Evolutionary conservation across 352 stramenopile genomes (phyloP).

Genomic region (Elongisporangium anandrum): DNA sequence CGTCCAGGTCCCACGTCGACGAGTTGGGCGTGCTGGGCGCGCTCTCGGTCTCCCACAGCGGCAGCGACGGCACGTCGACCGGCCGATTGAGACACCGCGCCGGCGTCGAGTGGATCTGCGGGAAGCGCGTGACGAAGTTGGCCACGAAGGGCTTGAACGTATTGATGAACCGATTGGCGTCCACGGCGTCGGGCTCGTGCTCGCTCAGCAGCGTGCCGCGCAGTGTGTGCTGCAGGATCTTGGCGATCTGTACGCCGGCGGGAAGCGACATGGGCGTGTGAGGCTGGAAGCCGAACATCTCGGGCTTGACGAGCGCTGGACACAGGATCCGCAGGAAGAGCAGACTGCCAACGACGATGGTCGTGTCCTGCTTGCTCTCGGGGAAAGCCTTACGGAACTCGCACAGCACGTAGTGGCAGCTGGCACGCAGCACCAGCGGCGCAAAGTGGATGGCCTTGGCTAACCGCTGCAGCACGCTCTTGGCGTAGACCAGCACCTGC

Average conservation of each 20-base stretch:
- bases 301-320: conserved; percentile 76
- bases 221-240: conserved; percentile 75
- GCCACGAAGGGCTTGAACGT: conserved; percentile 60
- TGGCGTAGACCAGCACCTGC: conserved; percentile 50
- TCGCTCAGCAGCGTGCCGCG: conserved; percentile 49
- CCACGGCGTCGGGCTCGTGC: conserved; percentile 32
- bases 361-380: conserved; percentile 44
- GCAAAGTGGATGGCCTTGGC: conserved; percentile 69
- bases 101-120: conserved; percentile 31
- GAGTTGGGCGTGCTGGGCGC: conserved; percentile 19
- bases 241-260: conserved; percentile 69
- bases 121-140: conserved; percentile 57
- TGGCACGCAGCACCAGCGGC: conserved; percentile 65
- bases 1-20: conserved; percentile 7
- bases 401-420: conserved; percentile 62
- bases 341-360: conserved; percentile 71
- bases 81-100: conserved; percentile 4
- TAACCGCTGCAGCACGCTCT: conserved; percentile 62
- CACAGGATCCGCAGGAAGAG: conserved; percentile 77
- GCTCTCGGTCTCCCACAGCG: conserved; percentile 14
- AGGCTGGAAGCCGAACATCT: conserved; percentile 67
- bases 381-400: conserved; percentile 75
- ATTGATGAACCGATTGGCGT: conserved; percentile 60
- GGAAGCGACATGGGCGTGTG: conserved; percentile 49
- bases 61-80: conserved; percentile 18